Evolutionary conservation across 495 filamentous ascomycete genomes (phyloP).

Genomic region (Sphaerosporella brunnea): DNA sequence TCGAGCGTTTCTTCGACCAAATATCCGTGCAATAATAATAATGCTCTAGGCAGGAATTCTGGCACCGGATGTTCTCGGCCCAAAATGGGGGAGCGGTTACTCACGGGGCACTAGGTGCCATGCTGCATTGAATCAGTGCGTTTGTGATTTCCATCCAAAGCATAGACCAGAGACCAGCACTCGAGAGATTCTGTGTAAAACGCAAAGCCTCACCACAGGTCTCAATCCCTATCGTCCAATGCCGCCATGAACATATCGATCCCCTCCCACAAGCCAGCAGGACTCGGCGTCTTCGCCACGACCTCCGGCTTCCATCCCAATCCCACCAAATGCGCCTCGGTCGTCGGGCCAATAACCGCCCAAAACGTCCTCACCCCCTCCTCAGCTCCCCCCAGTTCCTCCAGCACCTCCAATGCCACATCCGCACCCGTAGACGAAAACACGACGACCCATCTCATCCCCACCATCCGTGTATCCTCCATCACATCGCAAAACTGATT

Average conservation of each 20-base stretch:
- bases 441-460: slow-evolving; percentile 57
- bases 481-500: slow-evolving; percentile 39
- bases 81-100: too few species aligned
- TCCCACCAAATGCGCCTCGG: slow-evolving; percentile 50
- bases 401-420: slow-evolving; percentile 13
- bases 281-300: slow-evolving; percentile 62
- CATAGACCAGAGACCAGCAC: too few species aligned
- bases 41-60: too few species aligned
- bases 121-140: too few species aligned
- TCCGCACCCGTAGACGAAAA: slow-evolving; percentile 57
- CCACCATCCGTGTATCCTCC: slow-evolving; percentile 28
- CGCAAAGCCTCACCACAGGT: too few species aligned
- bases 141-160: too few species aligned
- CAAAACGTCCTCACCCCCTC: slow-evolving; percentile 30
- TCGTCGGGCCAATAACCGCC: slow-evolving; percentile 89
- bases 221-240: too few species aligned
- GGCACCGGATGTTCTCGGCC: too few species aligned
- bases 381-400: slow-evolving; percentile 10
- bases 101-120: too few species aligned
- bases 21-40: too few species aligned
- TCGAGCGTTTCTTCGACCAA: too few species aligned
- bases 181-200: too few species aligned
- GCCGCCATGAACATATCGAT: slow-evolving; percentile 33
- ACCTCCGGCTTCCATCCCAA: slow-evolving; percentile 66
- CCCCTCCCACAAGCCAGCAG: slow-evolving; percentile 58